A percentile compares a stretch with the other conserved stretches of the same genome.
phyloP scores from a whole-genome alignment of 2,329 filamentous ascomycete species.

The Proliferodiscus dingleyae region DNA sequence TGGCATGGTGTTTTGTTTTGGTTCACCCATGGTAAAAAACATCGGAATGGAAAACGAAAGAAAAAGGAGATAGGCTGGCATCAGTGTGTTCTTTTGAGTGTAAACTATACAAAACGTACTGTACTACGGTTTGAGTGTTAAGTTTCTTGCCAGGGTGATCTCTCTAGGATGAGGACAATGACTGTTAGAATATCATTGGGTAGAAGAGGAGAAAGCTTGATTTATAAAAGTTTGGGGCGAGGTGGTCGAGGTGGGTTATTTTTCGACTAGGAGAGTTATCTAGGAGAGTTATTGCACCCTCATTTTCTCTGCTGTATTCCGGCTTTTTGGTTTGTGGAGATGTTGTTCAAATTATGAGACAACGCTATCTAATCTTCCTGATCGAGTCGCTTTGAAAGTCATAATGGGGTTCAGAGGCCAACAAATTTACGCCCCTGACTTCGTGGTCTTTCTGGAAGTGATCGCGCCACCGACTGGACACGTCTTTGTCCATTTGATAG shows the following conservation, averaged over 20 bases:
- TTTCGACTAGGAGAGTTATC: too few relatives aligned
- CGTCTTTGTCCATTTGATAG: too few relatives aligned
- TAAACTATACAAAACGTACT: slow-evolving; percentile 1
- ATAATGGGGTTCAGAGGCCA: too few relatives aligned
- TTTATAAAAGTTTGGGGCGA: not conserved
- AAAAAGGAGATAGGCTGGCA: not conserved
- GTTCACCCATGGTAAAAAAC: not conserved
- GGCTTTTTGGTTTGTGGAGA: too few relatives aligned
- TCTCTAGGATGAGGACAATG: not conserved
- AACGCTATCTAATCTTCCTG: too few relatives aligned
- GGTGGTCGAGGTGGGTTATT: not conserved
- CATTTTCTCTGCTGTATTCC: not conserved
- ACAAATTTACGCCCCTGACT: too few relatives aligned
- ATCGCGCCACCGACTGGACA: too few relatives aligned
- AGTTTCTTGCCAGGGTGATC: not conserved
- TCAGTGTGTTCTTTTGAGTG: not conserved
- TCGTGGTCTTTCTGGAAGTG: too few relatives aligned
- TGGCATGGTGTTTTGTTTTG: slow-evolving; percentile 1
- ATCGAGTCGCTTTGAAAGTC: too few relatives aligned
- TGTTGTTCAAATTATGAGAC: too few relatives aligned
- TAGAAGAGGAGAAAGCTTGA: not conserved
- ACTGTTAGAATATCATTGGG: not conserved
- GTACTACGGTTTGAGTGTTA: not conserved
- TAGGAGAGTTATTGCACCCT: too few relatives aligned
- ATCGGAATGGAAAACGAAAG: slow-evolving; percentile 1